phyloP scores from a whole-genome alignment of 768 basidiomycete species.

The Suillus occidentalis region DNA sequence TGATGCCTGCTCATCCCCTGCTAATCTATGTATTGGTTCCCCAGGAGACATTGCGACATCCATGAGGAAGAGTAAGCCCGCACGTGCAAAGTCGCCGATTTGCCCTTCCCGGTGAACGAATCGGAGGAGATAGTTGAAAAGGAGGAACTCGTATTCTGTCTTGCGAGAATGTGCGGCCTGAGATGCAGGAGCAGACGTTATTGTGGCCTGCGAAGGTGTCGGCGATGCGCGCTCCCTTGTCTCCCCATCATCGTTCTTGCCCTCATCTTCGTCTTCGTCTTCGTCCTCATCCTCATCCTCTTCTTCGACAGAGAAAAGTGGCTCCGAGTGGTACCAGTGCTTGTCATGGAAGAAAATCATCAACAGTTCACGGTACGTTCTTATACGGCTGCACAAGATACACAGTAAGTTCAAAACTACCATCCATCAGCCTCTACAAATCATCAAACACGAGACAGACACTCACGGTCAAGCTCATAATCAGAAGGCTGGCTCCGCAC shows the following conservation, averaged over 20 bases:
- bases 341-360: constrained; percentile 99
- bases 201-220: constrained; percentile 57
- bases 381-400: constrained; percentile 88
- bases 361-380: constrained; percentile 83
- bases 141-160: constrained; percentile 90
- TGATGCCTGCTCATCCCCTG: constrained; percentile 34
- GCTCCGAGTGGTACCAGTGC: constrained; percentile 79
- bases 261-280: constrained; percentile 31
- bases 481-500: constrained; percentile 76
- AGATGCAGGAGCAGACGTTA: constrained; percentile 48
- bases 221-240: constrained; percentile 48
- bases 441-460: background rate
- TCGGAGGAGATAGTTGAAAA: constrained; percentile 93
- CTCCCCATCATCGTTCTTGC: constrained; percentile 9
- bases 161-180: constrained; percentile 52
- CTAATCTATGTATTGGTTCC: constrained; percentile 44
- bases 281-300: constrained; percentile 65
- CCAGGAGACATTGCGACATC: constrained; percentile 92
- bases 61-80: constrained; percentile 91
- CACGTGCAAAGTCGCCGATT: constrained; percentile 91
- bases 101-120: constrained; percentile 94
- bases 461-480: constrained; percentile 85
- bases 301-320: constrained; percentile 74
- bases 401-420: constrained; percentile 90
- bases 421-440: constrained; percentile 9